Percentiles rank a stretch among this genome's conserved stretches.
Conservation (phyloP, 2,329 filamentous ascomycete species). For the Onygenales sp. region DNA sequence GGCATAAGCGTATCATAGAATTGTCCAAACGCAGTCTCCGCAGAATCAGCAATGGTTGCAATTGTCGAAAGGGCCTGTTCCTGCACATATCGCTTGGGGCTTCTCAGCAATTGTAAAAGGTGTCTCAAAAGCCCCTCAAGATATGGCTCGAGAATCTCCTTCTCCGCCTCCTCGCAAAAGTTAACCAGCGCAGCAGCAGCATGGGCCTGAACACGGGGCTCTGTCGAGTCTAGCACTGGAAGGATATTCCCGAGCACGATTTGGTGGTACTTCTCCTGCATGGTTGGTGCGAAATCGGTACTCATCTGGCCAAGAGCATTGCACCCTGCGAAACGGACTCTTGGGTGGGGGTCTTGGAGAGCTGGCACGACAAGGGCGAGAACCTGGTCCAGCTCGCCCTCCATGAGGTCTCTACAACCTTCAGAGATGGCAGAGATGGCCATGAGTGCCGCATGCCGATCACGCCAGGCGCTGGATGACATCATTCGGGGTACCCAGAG, state of each 20-base stretch:
- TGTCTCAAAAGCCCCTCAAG: conserved; percentile 78
- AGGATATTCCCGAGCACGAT: conserved; percentile 83
- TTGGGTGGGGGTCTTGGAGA: conserved; percentile 78
- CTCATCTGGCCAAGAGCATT: conserved; percentile 99
- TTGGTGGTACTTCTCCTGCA: conserved; percentile 93
- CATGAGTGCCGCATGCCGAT: conserved; percentile 94
- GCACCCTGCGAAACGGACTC: conserved; percentile 94
- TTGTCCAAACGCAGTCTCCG: conserved; percentile 85
- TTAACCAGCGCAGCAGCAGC: conserved; percentile 97
- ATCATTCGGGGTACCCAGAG: conserved; percentile 98
- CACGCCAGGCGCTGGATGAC: conserved; percentile 86
- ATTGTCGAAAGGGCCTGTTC: conserved; percentile 97
- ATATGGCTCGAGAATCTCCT: conserved; percentile 82
- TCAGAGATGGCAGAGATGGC: conserved; percentile 98
- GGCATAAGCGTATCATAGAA: conserved; percentile 98
- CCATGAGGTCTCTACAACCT: conserved; percentile 91
- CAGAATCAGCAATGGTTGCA: conserved; percentile 96
- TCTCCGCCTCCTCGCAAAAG: conserved; percentile 97
- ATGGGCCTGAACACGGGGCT: conserved; percentile 91
- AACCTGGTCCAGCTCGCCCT: conserved; percentile 87
- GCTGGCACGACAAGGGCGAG: conserved; percentile 90
- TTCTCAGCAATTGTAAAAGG: conserved; percentile 79
- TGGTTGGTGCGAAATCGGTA: conserved; percentile 94
- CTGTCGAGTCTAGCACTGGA: conserved; percentile 78
- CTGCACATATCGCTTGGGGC: conserved; percentile 90